These are phyloP conservation scores for Tirmania nivea DNA, from an alignment of 495 filamentous ascomycete genomes.

Conservation along the genomic window DNA sequence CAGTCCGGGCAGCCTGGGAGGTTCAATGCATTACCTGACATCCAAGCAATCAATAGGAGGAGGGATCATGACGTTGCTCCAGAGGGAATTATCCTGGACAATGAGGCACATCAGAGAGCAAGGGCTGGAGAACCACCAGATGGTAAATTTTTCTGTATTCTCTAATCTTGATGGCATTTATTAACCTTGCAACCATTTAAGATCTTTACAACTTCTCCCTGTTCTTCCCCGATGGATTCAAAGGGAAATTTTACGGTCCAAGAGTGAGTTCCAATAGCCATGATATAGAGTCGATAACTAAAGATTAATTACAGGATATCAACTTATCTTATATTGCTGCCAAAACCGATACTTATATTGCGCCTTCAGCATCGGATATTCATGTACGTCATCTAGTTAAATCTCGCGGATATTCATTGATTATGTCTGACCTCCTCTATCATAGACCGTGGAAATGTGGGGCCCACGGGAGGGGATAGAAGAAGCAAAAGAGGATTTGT, in stretches of 20 bases:
- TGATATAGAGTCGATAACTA: neutral
- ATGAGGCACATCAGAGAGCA: neutral
- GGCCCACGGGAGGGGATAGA: constrained; percentile 10
- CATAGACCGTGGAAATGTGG: constrained; percentile 8
- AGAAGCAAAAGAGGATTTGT: constrained; percentile 10
- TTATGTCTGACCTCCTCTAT: too few relatives aligned
- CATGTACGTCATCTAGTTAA: neutral
- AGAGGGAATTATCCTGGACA: neutral
- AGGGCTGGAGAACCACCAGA: neutral
- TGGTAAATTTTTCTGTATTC: neutral
- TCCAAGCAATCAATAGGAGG: neutral
- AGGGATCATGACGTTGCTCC: neutral
- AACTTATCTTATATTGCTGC: neutral
- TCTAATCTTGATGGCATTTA: neutral
- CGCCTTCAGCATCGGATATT: neutral
- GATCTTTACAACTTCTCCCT: neutral
- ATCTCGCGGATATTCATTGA: too few relatives aligned
- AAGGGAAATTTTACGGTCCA: neutral
- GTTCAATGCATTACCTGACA: neutral
- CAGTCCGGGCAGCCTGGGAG: neutral
- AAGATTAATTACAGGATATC: neutral
- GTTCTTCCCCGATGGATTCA: neutral
- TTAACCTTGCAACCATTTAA: neutral
- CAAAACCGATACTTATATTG: constrained; percentile 12
- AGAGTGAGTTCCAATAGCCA: neutral